Evolutionary conservation across 2,329 filamentous ascomycete species (phyloP), one percentile per base, ranked within the genome.

Genomic region (Hypoxylon sp.): DNA sequence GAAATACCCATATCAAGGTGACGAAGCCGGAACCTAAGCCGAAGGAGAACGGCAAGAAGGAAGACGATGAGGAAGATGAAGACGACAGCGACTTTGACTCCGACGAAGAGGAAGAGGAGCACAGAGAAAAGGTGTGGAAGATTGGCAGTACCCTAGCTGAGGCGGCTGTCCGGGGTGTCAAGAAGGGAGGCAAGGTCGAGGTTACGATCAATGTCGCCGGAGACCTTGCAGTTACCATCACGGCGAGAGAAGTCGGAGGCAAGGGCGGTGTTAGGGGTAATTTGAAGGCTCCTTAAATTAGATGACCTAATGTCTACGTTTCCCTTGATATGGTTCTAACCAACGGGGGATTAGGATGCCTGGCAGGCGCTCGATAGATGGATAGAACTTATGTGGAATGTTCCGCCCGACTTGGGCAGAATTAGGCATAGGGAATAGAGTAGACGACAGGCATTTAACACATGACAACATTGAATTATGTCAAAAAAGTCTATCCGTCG

Each of bases 101-200:
- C 19, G 84, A 86, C 50, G 86, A 93, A 32, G 93, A 97, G 36
- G 93, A 97, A 74, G 91, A 97, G 80, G 94, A 98, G 83, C 87
- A 90, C 76, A 87, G 94, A 71, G 92, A 97, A 82, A 94, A 96
- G 86, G 85, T 96, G 65, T 98, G 94, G 93, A 97, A 97, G 86
- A 87, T 93, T 51, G 92, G 93, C 74, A 89, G 86, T 70, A 85
- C 90, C 30, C 88, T 99, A 66, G 94, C 94, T 67, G 96, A 99
- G 84, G 91, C 93, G 10, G 92, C 91, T 32, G 83, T 99, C 79
- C 91, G 88, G 80, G 93, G 86, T 65, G 88, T 97, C 74, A 95
- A 95, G 89, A 94, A 95, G 83, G 91, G 89, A 65, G 88, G 89
- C 76, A 97, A 97, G 85, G 89, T 99, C 72, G 96, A 99, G 85